Percentiles rank a stretch among this genome's conserved stretches.
Conservation (phyloP, 148 eudicot genomes). For the Amaranthus cruentus region DNA sequence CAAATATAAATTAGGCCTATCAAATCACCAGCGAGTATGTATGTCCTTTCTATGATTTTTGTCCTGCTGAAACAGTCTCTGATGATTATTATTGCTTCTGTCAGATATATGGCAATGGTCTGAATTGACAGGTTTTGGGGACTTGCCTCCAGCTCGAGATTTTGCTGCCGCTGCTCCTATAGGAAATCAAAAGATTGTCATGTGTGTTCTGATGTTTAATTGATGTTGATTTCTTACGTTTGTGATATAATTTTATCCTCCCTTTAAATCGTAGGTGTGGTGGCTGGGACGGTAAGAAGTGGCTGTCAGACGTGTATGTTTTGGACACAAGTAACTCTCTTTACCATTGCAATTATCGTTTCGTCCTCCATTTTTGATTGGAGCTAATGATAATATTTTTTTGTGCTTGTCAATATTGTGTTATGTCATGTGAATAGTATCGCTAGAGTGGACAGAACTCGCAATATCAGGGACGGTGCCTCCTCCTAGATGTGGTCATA, state of each 20-base stretch:
- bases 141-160: conserved; percentile 93
- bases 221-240: conserved; percentile 13
- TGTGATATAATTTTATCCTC: conserved; percentile 3
- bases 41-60: not conserved
- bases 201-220: conserved; percentile 41
- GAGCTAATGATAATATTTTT: not conserved
- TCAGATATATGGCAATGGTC: conserved; percentile 99
- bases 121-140: conserved; percentile 92
- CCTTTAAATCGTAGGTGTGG: conserved; percentile 71
- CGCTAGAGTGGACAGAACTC: conserved; percentile 95
- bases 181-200: conserved; percentile 92
- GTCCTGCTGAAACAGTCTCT: not conserved
- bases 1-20: not conserved
- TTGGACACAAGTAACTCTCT: conserved; percentile 79
- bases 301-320: conserved; percentile 89
- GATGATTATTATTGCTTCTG: conserved; percentile 19
- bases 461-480: conserved; percentile 77
- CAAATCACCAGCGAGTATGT: not conserved
- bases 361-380: not conserved
- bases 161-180: conserved; percentile 92
- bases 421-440: conserved; percentile 47
- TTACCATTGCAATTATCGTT: not conserved
- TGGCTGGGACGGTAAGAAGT: conserved; percentile 97
- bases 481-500: conserved; percentile 96
- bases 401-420: not conserved